Evolutionary conservation across 345 rosid genomes (phyloP), one percentile per base, ranked within the genome.

Genomic region (Populus tremula): DNA sequence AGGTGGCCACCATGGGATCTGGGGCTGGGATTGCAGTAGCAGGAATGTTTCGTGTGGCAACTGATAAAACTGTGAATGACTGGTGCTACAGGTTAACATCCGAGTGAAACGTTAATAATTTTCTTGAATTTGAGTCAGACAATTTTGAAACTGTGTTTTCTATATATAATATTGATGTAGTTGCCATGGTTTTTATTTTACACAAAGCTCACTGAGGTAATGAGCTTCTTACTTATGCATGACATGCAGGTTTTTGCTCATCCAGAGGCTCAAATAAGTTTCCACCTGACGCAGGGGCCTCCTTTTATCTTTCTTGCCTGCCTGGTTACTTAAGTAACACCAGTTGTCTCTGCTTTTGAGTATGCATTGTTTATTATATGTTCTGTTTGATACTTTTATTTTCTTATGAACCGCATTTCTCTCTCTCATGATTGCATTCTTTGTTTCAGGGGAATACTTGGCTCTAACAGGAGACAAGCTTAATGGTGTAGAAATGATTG

Each of bases 381-480:
- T 31, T 53, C 43, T 23, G 45, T 36, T 73, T 11, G 5, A 14
- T 59, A 35, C 5, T 36, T 10, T 73, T 14, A 39, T 8, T 35
- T 33, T n/a, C 18, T 25, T 9, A 18, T 59, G 67, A 75, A 61
- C 21, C 43, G 18, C 5, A 65, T 16, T 65, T 31, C 1, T 64
- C 23, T 18, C 11, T 7, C 27, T 13, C 27, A 50, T 47, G 16
- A 65, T 64, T 70, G 62, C 4, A 39, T 47, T 72, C 43, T 59
- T 53, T 77, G 64, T 76, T 80, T 49, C 86, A 96, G 98, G 97
- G 82, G 97, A 96, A 83, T 96, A 89, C 86, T 84, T 93, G 70
- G 95, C 99, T 73, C 87, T 96, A 71, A 92, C 97, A 4, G 99
- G 98, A 82, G 92, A 92, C 84, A 92, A 91, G 79, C 96, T 92